A percentile compares a stretch with the other conserved stretches of the same genome.
These are phyloP conservation scores for Lentinula sp. DNA, from an alignment of 768 basidiomycete genomes.

Conservation along the genomic window DNA sequence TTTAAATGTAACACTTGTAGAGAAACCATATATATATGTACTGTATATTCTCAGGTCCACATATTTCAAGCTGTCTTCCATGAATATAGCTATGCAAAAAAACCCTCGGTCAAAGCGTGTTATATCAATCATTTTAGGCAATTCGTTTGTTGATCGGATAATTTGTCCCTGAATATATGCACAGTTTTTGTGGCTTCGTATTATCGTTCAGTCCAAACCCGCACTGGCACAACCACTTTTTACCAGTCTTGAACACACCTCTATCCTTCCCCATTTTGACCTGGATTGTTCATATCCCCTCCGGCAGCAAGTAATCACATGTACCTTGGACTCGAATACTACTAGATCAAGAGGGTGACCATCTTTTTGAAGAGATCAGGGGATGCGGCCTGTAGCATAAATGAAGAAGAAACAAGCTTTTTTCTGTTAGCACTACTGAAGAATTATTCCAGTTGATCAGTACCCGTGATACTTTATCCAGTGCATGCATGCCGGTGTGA, in stretches of 20 bases:
- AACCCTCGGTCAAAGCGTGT: neutral
- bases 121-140: neutral
- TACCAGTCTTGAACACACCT: constrained; percentile 41
- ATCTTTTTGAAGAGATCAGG: constrained; percentile 10
- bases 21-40: neutral
- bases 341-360: constrained; percentile 4
- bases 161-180: too few relatives aligned
- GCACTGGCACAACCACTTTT: constrained; percentile 32
- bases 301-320: constrained; percentile 25
- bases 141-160: neutral
- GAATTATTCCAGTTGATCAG: neutral
- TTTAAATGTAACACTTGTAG: neutral
- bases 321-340: neutral
- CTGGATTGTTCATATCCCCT: constrained; percentile 32
- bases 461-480: constrained; percentile 6
- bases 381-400: constrained; percentile 6
- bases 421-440: neutral
- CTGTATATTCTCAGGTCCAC: neutral
- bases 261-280: constrained; percentile 46
- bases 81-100: too few relatives aligned
- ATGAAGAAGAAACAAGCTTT: neutral
- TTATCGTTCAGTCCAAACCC: neutral
- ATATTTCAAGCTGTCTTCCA: too few relatives aligned
- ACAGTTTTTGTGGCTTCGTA: neutral
- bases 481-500: too few relatives aligned